These are phyloP conservation scores for Cladosporium velox DNA, from an alignment of 2,329 filamentous ascomycete species.

Conservation along the genomic window DNA sequence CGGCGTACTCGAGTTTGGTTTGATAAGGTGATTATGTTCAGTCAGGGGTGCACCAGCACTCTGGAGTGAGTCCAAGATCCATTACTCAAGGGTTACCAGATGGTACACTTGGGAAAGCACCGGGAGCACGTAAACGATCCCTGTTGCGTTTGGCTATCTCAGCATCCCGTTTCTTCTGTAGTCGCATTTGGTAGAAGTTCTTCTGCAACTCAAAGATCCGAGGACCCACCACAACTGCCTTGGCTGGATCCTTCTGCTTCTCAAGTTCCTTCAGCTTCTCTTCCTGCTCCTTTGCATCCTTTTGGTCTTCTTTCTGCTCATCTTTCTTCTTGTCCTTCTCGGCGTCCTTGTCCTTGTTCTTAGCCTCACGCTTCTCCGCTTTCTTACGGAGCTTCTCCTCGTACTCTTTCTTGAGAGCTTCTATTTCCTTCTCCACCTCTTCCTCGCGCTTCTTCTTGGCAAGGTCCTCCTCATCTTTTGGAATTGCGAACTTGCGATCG, in stretches of 20 bases:
- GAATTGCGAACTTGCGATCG: conserved; percentile 75
- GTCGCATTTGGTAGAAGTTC: conserved; percentile 85
- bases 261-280: conserved; percentile 44
- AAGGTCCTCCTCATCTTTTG: conserved; percentile 66
- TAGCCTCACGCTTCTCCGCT: conserved; percentile 45
- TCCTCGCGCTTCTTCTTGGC: conserved; percentile 57
- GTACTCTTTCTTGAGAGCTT: conserved; percentile 52
- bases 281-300: conserved; percentile 47
- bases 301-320: conserved; percentile 72
- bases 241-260: conserved; percentile 61
- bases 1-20: not conserved
- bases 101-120: conserved; percentile 83
- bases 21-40: not conserved
- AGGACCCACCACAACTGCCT: conserved; percentile 65
- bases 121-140: conserved; percentile 75
- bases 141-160: conserved; percentile 78
- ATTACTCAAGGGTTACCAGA: conserved; percentile 47
- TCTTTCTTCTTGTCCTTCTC: conserved; percentile 73
- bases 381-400: conserved; percentile 51
- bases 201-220: conserved; percentile 83
- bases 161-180: conserved; percentile 75
- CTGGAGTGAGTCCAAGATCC: not conserved
- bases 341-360: conserved; percentile 64
- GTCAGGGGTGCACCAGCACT: not conserved
- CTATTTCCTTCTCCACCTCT: conserved; percentile 52